These are phyloP conservation scores for Saccharomycopsis sp. DNA, from an alignment of 805 yeast genomes.

Conservation along the genomic window DNA sequence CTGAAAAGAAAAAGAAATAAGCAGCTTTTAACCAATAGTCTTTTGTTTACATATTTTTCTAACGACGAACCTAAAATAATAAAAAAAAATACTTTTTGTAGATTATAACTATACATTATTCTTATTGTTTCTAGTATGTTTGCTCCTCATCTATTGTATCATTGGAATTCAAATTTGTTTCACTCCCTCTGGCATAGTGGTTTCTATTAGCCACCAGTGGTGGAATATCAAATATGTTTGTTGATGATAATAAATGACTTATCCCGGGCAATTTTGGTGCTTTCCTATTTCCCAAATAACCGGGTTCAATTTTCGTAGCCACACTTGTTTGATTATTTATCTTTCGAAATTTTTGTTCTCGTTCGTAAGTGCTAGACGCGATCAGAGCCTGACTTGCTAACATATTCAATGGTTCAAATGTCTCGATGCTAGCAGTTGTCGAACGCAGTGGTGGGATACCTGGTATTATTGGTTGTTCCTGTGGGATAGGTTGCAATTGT, in stretches of 20 bases:
- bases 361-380: constrained; percentile 17
- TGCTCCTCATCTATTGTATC: constrained; percentile 20
- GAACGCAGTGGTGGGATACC: not conserved
- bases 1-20: constrained; percentile 92
- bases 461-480: not conserved
- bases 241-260: constrained; percentile 8
- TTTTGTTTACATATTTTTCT: not conserved
- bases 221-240: no score
- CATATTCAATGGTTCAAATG: constrained; percentile 20
- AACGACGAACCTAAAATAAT: not conserved
- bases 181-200: not conserved
- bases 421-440: constrained; percentile 1
- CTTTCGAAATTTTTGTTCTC: constrained; percentile 12
- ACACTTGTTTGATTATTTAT: constrained; percentile 1
- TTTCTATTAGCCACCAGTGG: no score
- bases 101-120: not conserved
- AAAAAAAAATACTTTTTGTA: not conserved
- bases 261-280: constrained; percentile 11
- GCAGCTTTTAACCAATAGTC: constrained; percentile 7
- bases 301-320: constrained; percentile 2
- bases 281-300: not conserved
- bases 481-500: not conserved
- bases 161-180: constrained; percentile 15
- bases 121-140: constrained; percentile 3
- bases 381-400: constrained; percentile 20